Evolutionary conservation across 2,329 filamentous ascomycete species (phyloP).

Genomic region (Hymenoscyphus salicellus): DNA sequence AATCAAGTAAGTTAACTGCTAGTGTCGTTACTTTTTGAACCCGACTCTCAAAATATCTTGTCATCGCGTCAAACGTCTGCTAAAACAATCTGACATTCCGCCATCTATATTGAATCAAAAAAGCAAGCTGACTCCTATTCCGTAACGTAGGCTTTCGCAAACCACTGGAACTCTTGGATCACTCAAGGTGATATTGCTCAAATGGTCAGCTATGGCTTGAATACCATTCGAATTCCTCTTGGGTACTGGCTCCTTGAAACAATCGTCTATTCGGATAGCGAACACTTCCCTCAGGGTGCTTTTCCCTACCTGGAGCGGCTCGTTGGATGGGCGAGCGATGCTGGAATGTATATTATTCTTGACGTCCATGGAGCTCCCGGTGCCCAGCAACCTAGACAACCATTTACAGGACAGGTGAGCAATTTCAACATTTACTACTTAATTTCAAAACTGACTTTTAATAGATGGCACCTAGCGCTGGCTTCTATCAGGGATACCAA

Average conservation of each 20-base stretch:
- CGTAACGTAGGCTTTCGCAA: not conserved
- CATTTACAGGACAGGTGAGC: slow-evolving; percentile 40
- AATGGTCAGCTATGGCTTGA: slow-evolving; percentile 46
- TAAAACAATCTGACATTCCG: not conserved
- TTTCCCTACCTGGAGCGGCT: slow-evolving; percentile 44
- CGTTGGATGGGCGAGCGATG: slow-evolving; percentile 44
- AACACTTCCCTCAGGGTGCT: slow-evolving; percentile 48
- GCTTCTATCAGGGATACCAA: slow-evolving; percentile 56
- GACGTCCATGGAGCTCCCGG: slow-evolving; percentile 49
- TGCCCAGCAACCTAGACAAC: slow-evolving; percentile 42
- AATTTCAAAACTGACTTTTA: not conserved
- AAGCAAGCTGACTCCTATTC: not conserved
- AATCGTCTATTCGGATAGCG: slow-evolving; percentile 42
- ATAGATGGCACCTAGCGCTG: slow-evolving; percentile 33
- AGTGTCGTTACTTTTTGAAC: not conserved
- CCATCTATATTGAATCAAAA: not conserved
- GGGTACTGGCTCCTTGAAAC: slow-evolving; percentile 51
- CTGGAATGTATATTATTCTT: slow-evolving; percentile 49
- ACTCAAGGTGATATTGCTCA: slow-evolving; percentile 44
- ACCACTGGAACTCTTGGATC: slow-evolving; percentile 42
- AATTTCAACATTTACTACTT: not conserved
- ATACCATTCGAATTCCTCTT: slow-evolving; percentile 48
- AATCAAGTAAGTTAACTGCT: not conserved
- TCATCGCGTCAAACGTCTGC: too few relatives aligned
- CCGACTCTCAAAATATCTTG: not conserved